Base-by-base conservation (phyloP, 140 eudicot species). In the Oenanthe javanica region DNA sequence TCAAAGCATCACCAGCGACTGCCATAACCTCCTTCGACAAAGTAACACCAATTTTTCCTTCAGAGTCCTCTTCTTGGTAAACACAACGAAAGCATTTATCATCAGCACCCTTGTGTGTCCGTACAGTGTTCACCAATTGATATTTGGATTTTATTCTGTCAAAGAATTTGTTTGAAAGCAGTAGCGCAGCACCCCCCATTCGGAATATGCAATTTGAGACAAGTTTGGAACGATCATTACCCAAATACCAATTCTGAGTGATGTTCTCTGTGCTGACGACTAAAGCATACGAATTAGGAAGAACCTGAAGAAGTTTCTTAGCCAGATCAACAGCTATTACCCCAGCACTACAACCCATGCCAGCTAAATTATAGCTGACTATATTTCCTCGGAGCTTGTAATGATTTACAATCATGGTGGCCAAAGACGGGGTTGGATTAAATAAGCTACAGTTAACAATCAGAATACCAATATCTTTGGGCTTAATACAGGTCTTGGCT, bases 341-440 rank as follows among this genome's bases (percentile, higher is more conserved):
- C 25, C 86, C 86, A n/a, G 86, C 84, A 80, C 86, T 84, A 52
- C 84, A 84, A 16, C 86, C 86, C 86, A 84, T 84, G 8, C 86
- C 86, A 23, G 84, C 86, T 64, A 84, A 78, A 48, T 84, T 84
- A 23, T 66, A 84, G 79, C 84, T 84, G 27, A 61, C 64, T 42
- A 84, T 76, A 27, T 84, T 84, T 54, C 84, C 84, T 50, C 84
- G 55, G 25, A 84, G 87, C 69, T 84, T 84, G 72, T 84, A 84
- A 76, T 81, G 87, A 25, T 84, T 84, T 4, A 84, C 64, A 36
- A 84, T 74, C 84, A 80, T 84, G 19, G 87, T 69, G 25, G 84
- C 76, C 63, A 84, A 55, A 46, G 87, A 84, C 4, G 87, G 87
- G 40, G 87, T 84, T 66, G 84, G 87, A 66, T 84, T 84, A 19